Conservation (phyloP, 345 rosid genomes). For the Fremontodendron californicum region DNA sequence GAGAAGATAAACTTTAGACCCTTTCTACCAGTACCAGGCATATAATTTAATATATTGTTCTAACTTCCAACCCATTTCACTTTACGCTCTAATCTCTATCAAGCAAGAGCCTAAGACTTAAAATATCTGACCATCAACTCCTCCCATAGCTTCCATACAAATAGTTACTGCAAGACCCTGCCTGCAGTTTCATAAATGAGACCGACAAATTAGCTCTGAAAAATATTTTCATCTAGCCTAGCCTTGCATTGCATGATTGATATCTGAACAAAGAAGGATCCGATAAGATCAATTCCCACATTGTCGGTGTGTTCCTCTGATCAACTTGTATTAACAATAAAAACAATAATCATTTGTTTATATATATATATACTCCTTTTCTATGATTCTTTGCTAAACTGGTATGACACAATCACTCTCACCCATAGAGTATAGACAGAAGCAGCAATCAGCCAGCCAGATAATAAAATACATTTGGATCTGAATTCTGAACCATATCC, state of each 20-base stretch:
- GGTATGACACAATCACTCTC: not conserved
- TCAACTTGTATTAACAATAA: too few relatives aligned
- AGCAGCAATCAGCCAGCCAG: not conserved
- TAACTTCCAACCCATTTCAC: too few relatives aligned
- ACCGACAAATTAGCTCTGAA: conserved; percentile 1
- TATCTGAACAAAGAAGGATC: not conserved
- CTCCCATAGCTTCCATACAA: not conserved
- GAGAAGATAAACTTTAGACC: not conserved
- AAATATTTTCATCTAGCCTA: not conserved
- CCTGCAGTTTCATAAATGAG: conserved; percentile 7
- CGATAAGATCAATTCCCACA: not conserved
- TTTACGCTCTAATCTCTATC: not conserved
- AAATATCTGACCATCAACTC: conserved; percentile 1
- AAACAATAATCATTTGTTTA: too few relatives aligned
- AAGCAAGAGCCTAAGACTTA: not conserved
- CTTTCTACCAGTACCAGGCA: not conserved
- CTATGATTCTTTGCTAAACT: not conserved
- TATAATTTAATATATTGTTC: not conserved
- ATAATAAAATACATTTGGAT: not conserved
- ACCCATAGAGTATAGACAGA: not conserved
- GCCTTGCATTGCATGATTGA: not conserved
- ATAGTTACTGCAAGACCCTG: too few relatives aligned
- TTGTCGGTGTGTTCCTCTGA: not conserved
- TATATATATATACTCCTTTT: not conserved
- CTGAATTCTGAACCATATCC: not conserved